phyloP scores from a whole-genome alignment of 176 grass and related monocot species.

The Oryza rufipogon region DNA sequence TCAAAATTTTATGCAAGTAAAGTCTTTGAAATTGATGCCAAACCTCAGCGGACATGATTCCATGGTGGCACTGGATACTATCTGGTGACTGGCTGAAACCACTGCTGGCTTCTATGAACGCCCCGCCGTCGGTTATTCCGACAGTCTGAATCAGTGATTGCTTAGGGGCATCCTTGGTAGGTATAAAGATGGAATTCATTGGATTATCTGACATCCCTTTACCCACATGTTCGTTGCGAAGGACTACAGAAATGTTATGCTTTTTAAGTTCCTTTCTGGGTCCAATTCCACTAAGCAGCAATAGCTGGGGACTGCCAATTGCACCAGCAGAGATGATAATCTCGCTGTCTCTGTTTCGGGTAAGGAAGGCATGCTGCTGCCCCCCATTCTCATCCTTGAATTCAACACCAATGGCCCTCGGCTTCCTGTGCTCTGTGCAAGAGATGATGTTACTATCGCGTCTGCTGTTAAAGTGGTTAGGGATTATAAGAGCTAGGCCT shows the following conservation, averaged over 20 bases:
- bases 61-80: constrained; percentile 89
- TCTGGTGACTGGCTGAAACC: constrained; percentile 82
- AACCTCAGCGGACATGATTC: constrained; percentile 97
- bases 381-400: constrained; percentile 82
- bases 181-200: constrained; percentile 88
- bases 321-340: constrained; percentile 79
- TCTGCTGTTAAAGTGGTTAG: background rate
- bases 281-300: constrained; percentile 88
- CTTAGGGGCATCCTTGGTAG: constrained; percentile 63
- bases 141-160: constrained; percentile 94
- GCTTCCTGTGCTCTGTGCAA: constrained; percentile 55
- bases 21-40: constrained; percentile 15
- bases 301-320: constrained; percentile 82
- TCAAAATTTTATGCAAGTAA: constrained; percentile 15
- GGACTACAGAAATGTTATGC: constrained; percentile 60
- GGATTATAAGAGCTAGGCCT: background rate
- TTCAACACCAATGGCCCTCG: constrained; percentile 69
- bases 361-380: constrained; percentile 63
- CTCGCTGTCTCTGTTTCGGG: constrained; percentile 46
- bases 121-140: constrained; percentile 65
- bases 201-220: constrained; percentile 90
- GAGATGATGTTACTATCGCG: constrained; percentile 42
- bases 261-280: constrained; percentile 66
- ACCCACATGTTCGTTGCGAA: constrained; percentile 71
- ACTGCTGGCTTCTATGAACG: constrained; percentile 96